Evolutionary conservation across 805 yeast species (phyloP), one percentile per base, ranked within the genome.

Genomic region (Saccharomyces jurei): DNA sequence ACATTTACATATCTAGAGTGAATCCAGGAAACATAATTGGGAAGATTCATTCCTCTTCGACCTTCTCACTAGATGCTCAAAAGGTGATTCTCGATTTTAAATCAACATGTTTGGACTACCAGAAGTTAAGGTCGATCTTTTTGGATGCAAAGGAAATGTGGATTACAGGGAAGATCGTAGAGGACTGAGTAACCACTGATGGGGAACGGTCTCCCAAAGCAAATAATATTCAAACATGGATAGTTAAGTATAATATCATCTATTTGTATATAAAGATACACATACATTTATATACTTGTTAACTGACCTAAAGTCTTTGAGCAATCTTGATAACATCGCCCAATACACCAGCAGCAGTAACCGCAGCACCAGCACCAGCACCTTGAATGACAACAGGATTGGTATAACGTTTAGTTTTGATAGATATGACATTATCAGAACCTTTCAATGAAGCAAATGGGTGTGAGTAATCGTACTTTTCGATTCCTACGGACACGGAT

Each of bases 361-460:
- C 88, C 17, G 75, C 87, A 49, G 84, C 84, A 67, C 95, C 94
- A 64, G 96, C 81, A 63, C 96, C 99, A 31, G 99, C 99, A 74
- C 99, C 99, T 79, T 94, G 99, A 64, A 94, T 81, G 58, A 94
- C 86, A 70, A 94, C 79, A 52, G 99, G 99, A 73, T 89, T 89
- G 46, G 86, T 81, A 74, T 94, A 94, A 76, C 99, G 87, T 70
- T 88, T 84, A 31, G 97, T 86, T 71, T 84, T 85, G 75, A 94
- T 87, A 25, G 97, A 84, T 58, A 94, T 86, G 56, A 94, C 97
- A 68, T 94, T 94, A 71, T 94, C 98, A 58, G 97, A 88, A 51
- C 99, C 99, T 76, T 88, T 87, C 70, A 94, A 80, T 11, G 96
- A 79, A 46, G 99, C 98, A 69, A 94, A 94, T 53, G 99, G 98